Evolutionary conservation across 164 flowering plant genomes (phyloP), one percentile per base, ranked within the genome.

Genomic region (Annona cherimola): DNA sequence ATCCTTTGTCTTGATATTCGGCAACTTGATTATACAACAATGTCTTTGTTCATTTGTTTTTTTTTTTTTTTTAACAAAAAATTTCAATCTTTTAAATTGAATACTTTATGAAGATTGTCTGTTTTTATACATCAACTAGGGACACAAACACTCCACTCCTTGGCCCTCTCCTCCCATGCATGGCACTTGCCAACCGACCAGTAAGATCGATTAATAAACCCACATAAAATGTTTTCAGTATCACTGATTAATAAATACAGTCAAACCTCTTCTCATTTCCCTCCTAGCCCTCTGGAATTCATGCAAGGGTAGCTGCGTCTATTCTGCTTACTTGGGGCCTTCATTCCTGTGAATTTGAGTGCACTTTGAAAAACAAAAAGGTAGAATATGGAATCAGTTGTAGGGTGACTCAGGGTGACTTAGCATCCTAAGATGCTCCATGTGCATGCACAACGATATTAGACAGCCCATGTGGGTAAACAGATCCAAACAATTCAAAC

Each of bases 331-430:
- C 57, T 9, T 50, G 35, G 35, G 35, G 35, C 8, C 35, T 20
- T 61, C n/a, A 61, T 61, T 61, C 63, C 63, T 61, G 35, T n/a
- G 35, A 61, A 61, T 61, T 61, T 61, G 63, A 61, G 40, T 61
- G 35, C 63, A 3, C 57, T 50, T 50, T 50, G 63, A 61, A 20
- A 61, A 61, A 61, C 35, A 7, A 50, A 4, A 46, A 2, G 11
- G 3, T 46, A 3, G 14, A 50, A 50, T 8, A 50, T 5, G 9
- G 9, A 3, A 3, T 11, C 14, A 9, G 57, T 50, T 9, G 57
- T 50, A 9, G 9, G 3, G 14, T 50, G 35, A 50, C 57, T 16
- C 5, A 9, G 9, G 3, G 14, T 50, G 35, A 50, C 57, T 16
- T 9, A 9, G 57, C 57, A 50, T 50, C 14, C 3, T 50, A 50